These are phyloP conservation scores for Umbelopsis vinacea DNA, from an alignment of 192 early-diverging fungal species.

Conservation along the genomic window DNA sequence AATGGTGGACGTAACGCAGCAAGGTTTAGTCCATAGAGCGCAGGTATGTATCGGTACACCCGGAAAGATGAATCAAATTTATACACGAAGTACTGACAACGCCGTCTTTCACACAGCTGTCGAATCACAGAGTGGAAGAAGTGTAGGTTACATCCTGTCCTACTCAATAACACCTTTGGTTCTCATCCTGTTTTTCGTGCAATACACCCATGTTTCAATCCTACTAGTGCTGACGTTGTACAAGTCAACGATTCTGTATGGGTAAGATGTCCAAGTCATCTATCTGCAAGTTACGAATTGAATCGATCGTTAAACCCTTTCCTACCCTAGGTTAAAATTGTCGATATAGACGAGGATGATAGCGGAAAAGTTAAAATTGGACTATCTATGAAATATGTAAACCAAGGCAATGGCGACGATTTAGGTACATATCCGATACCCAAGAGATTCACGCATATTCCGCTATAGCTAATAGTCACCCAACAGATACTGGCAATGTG, in stretches of 20 bases:
- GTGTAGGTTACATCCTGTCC: background rate
- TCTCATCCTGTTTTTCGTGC: background rate
- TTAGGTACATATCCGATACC: conserved; percentile 30
- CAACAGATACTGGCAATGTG: conserved; percentile 40
- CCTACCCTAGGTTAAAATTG: conserved; percentile 43
- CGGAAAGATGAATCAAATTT: background rate
- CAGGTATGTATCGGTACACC: conserved; percentile 19
- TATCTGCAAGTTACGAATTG: background rate
- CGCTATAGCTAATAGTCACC: background rate
- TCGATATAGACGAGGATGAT: conserved; percentile 41
- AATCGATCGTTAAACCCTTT: conserved; percentile 6
- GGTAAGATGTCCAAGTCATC: conserved; percentile 21
- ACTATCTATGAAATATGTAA: conserved; percentile 52
- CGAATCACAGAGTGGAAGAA: conserved; percentile 42
- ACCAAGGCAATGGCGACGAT: conserved; percentile 44
- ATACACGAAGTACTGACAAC: background rate
- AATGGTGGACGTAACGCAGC: conserved; percentile 33
- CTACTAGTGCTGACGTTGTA: conserved; percentile 38
- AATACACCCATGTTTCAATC: background rate
- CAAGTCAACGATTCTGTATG: conserved; percentile 44
- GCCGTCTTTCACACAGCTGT: conserved; percentile 4
- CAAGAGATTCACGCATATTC: background rate
- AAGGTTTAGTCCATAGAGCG: conserved; percentile 44
- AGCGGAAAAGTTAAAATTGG: conserved; percentile 35
- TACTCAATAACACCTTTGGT: background rate